Conservation (phyloP, 805 yeast genomes). For the Wickerhamomyces chambardii region DNA sequence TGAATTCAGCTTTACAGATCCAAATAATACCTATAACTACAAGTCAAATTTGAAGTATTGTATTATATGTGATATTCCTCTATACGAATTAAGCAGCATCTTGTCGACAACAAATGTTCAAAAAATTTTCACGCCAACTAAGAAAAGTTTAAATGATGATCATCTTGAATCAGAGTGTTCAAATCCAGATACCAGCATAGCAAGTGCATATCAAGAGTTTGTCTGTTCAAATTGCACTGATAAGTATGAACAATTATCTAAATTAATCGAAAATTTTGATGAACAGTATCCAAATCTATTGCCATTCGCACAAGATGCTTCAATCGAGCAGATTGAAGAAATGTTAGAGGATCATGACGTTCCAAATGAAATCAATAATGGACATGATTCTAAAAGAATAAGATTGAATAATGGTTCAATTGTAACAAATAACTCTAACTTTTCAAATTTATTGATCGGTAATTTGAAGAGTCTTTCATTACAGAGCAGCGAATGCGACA, state of each 20-base stretch:
- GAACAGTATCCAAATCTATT: conserved; percentile 8
- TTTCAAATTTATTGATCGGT: conserved; percentile 22
- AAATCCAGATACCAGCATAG: too few relatives aligned
- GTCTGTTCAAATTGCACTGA: conserved; percentile 57
- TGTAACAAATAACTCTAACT: conserved; percentile 6
- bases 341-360: conserved; percentile 4
- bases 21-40: not conserved
- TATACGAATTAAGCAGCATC: conserved; percentile 48
- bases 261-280: conserved; percentile 29
- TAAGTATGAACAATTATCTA: conserved; percentile 42
- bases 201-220: conserved; percentile 30
- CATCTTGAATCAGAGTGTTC: too few relatives aligned
- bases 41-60: conserved; percentile 29
- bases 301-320: conserved; percentile 7
- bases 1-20: conserved; percentile 2
- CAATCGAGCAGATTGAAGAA: conserved; percentile 13
- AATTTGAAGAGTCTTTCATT: conserved; percentile 22
- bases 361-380: not conserved
- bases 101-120: conserved; percentile 13
- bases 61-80: conserved; percentile 61
- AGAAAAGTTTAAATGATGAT: too few relatives aligned
- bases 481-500: too few relatives aligned
- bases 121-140: too few relatives aligned
- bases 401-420: not conserved
- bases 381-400: not conserved